Evolutionary conservation across 1,284 basidiomycete genomes (phyloP).

Genomic region (Coriolopsis trogii): DNA sequence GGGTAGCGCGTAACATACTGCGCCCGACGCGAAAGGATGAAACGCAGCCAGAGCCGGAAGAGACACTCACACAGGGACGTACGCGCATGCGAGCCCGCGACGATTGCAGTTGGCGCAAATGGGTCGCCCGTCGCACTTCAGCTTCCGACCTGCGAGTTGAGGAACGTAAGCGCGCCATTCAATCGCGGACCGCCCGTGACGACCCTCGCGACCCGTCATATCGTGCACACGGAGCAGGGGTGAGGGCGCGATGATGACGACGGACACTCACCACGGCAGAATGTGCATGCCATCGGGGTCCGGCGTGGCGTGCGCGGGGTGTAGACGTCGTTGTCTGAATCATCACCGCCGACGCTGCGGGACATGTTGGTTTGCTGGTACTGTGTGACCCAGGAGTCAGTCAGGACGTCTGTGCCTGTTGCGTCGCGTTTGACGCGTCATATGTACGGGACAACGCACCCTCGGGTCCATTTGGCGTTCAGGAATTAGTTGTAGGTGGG

Average conservation of each 20-base stretch:
- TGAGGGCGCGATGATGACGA: too few species aligned
- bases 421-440: background rate
- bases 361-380: conserved; percentile 17
- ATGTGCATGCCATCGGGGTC: conserved; percentile 37
- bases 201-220: background rate
- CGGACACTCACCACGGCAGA: conserved; percentile 35
- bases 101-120: conserved; percentile 37
- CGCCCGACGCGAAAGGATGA: too few species aligned
- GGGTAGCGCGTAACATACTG: too few species aligned
- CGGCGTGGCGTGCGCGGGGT: conserved; percentile 34
- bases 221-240: background rate
- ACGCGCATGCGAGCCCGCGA: conserved; percentile 34
- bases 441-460: conserved; percentile 6
- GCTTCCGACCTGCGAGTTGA: conserved; percentile 31
- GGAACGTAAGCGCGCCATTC: background rate
- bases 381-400: background rate
- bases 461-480: conserved; percentile 22
- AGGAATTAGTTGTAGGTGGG: conserved; percentile 1
- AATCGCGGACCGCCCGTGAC: background rate
- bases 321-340: conserved; percentile 34
- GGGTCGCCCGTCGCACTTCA: conserved; percentile 37
- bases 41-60: background rate
- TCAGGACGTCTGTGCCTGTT: background rate
- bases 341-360: conserved; percentile 27
- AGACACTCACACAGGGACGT: conserved; percentile 31